phyloP scores from a whole-genome alignment of 225 moss, liverwort and hornwort species.

The Sphagnum tenellum region DNA sequence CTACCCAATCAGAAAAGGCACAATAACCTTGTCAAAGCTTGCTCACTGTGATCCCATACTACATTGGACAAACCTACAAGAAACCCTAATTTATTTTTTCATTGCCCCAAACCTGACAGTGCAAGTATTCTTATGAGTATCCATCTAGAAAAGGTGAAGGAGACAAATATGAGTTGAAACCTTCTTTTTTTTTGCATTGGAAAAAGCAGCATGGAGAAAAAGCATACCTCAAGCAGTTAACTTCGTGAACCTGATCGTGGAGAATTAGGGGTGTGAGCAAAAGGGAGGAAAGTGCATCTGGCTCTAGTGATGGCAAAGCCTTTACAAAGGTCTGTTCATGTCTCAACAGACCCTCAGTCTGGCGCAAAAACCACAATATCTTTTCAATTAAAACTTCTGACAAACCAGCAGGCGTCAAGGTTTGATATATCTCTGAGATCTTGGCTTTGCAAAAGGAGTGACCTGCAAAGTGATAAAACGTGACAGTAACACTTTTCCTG shows the following conservation, averaged over 20 bases:
- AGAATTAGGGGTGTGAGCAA: constrained; percentile 57
- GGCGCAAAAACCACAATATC: constrained; percentile 60
- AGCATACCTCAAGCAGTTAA: constrained; percentile 64
- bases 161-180: too few species aligned
- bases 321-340: constrained; percentile 54
- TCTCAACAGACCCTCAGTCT: constrained; percentile 64
- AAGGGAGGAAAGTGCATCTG: constrained; percentile 58
- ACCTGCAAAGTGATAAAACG: constrained; percentile 26
- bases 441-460: constrained; percentile 61
- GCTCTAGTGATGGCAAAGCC: constrained; percentile 48
- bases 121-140: too few species aligned
- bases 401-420: constrained; percentile 37
- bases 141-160: too few species aligned
- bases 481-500: too few species aligned
- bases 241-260: constrained; percentile 52
- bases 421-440: constrained; percentile 67
- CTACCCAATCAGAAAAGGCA: too few species aligned
- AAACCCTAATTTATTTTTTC: too few species aligned
- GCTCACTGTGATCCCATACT: too few species aligned
- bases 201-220: neutral
- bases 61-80: too few species aligned
- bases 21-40: too few species aligned
- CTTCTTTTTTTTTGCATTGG: too few species aligned
- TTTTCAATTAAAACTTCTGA: constrained; percentile 64
- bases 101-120: too few species aligned